phyloP scores from a whole-genome alignment of 352 stramenopile genomes.

The Pythium monospermum region DNA sequence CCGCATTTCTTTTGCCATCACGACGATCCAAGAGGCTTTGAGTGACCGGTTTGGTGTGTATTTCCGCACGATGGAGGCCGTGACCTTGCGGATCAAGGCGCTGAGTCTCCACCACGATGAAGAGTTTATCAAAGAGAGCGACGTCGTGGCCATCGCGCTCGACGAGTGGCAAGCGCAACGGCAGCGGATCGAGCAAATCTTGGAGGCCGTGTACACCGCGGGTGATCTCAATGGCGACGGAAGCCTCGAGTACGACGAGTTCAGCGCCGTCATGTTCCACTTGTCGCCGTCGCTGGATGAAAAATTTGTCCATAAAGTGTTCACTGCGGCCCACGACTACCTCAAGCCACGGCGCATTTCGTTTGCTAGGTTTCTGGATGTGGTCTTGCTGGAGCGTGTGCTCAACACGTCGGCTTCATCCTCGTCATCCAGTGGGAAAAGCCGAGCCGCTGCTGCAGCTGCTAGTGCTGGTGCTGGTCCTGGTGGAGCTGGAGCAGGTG shows the following conservation, averaged over 20 bases:
- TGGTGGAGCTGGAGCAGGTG: too few species aligned
- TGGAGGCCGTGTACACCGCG: conserved; percentile 63
- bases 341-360: conserved; percentile 55
- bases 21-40: conserved; percentile 51
- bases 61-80: conserved; percentile 42
- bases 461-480: not conserved
- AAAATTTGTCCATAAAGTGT: conserved; percentile 51
- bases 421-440: not conserved
- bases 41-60: conserved; percentile 61
- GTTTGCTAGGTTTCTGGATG: conserved; percentile 54
- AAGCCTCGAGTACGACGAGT: conserved; percentile 70
- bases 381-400: conserved; percentile 48
- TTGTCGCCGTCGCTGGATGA: conserved; percentile 50
- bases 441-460: not conserved
- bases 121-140: conserved; percentile 59
- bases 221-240: conserved; percentile 67
- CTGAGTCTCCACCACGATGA: conserved; percentile 36
- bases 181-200: conserved; percentile 54
- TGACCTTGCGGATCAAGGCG: conserved; percentile 37
- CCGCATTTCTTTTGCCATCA: conserved; percentile 39
- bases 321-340: conserved; percentile 54
- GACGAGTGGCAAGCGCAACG: conserved; percentile 56
- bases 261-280: conserved; percentile 52
- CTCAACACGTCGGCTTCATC: conserved; percentile 26
- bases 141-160: conserved; percentile 50